Evolutionary conservation across 2,329 filamentous ascomycete genomes (phyloP), one percentile per base, ranked within the genome.

Genomic region (Zasmidium cellare): DNA sequence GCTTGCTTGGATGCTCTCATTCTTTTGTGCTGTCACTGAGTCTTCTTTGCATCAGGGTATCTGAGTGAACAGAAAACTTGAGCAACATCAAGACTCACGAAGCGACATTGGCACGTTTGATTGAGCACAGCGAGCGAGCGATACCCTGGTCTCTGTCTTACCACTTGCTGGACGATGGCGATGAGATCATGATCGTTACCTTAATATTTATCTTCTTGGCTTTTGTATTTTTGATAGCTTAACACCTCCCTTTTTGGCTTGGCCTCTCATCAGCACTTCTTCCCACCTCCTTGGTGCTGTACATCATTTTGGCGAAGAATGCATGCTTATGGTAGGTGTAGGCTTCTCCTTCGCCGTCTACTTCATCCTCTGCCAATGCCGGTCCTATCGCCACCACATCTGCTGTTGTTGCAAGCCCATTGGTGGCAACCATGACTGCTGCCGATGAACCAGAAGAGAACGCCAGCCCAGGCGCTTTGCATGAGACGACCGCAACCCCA

Each of bases 311-410:
- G 19, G 20, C 14, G 51, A 51, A 53, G 57, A 54, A 67, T 53
- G 57, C 60, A 64, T 61, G 67, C 67, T 69, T 63, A 69, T 65
- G 64, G 63, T 67, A 66, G 61, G 65, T 66, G 45, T 61, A 65
- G 63, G 63, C 41, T 45, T 51, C 54, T 22, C 51, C 57, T 28
- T 35, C 51, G 16, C 51, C 51, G 51, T 55, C 31, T 22, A 23
- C 47, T 38, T 31, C 53, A 12, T 24, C 49, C 6, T 48, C 49
- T 11, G 22, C 55, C 19, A 45, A 11, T 6, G 35, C n/a, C 16
- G 22, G 19, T 6, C 51, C 25, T 18, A 22, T 20, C 18, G 16
- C 38, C 16, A 22, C 51, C 23, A n/a, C 35, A 12, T 28, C 48
- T 18, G n/a, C 48, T 24, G 23, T 31, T n/a, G n/a, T 49, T 31